These are phyloP conservation scores for Nidula niveotomentosa DNA, from an alignment of 1,284 basidiomycete genomes.

Conservation along the genomic window DNA sequence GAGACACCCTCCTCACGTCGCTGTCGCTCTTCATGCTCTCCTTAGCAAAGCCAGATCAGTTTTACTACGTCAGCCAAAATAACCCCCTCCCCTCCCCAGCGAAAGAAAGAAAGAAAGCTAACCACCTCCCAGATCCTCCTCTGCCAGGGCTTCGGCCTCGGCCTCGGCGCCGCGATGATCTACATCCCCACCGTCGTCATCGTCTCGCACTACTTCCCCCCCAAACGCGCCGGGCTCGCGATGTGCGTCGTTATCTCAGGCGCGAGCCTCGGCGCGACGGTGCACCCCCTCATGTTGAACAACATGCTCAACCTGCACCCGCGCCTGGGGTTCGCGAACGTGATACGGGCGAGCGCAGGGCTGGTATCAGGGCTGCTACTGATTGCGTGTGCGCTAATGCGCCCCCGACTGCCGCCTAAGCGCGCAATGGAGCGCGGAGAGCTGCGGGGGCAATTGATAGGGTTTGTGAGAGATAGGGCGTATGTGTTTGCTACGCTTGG, in stretches of 20 bases:
- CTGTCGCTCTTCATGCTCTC: conserved; percentile 37
- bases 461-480: conserved; percentile 4
- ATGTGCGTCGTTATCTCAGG: conserved; percentile 43
- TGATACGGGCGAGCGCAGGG: conserved; percentile 25
- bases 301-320: conserved; percentile 22
- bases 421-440: neutral
- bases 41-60: conserved; percentile 30
- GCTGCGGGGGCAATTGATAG: neutral
- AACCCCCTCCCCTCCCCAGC: neutral
- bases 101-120: neutral
- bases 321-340: conserved; percentile 20
- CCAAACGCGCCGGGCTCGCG: conserved; percentile 36
- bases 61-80: conserved; percentile 33
- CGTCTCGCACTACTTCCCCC: conserved; percentile 44
- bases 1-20: conserved; percentile 12
- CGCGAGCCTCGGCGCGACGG: conserved; percentile 16
- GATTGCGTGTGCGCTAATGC: neutral
- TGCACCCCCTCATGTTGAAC: conserved; percentile 35
- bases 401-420: neutral
- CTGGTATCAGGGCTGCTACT: conserved; percentile 11
- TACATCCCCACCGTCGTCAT: conserved; percentile 36
- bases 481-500: conserved; percentile 8
- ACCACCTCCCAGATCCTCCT: conserved; percentile 42
- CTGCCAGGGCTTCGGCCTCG: conserved; percentile 44
- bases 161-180: conserved; percentile 26